Conservation (phyloP, 371 early-diverging fungal genomes). For the Haplosporangium sp. region DNA sequence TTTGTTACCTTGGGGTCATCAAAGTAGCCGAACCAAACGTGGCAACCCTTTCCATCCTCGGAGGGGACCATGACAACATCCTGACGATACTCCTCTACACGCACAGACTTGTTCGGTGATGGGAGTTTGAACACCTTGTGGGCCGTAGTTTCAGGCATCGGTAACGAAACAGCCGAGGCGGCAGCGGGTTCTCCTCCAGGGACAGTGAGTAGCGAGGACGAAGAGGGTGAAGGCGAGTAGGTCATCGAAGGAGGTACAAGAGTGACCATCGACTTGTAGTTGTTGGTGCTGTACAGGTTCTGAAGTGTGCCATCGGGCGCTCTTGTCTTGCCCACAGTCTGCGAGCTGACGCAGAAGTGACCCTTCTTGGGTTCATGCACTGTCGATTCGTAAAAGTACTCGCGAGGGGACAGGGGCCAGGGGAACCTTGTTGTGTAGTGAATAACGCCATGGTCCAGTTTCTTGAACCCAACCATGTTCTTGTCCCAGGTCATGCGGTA, state of each 20-base stretch:
- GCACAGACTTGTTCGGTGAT: constrained; percentile 52
- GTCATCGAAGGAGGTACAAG: constrained; percentile 30
- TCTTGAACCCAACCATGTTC: constrained; percentile 59
- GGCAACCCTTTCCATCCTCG: constrained; percentile 58
- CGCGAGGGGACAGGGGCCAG: constrained; percentile 64
- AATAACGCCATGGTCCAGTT: constrained; percentile 51
- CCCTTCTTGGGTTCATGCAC: constrained; percentile 49
- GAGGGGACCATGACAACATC: constrained; percentile 60
- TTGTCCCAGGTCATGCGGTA: constrained; percentile 67
- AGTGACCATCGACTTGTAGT: constrained; percentile 56
- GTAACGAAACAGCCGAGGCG: constrained; percentile 37
- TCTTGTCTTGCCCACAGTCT: constrained; percentile 50
- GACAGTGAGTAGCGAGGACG: constrained; percentile 19
- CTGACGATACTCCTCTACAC: constrained; percentile 63
- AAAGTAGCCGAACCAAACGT: constrained; percentile 63
- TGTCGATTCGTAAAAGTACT: constrained; percentile 59
- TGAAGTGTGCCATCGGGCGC: constrained; percentile 36
- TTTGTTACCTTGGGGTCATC: constrained; percentile 66
- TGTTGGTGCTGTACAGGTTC: constrained; percentile 40
- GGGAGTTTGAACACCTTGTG: constrained; percentile 50
- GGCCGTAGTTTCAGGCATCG: constrained; percentile 5
- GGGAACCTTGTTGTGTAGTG: constrained; percentile 59
- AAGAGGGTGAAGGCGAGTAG: constrained; percentile 7
- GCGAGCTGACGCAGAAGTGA: constrained; percentile 49
- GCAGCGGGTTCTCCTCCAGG: constrained; percentile 29